Conservation (phyloP, 768 basidiomycete genomes). For the Collybia sp. region DNA sequence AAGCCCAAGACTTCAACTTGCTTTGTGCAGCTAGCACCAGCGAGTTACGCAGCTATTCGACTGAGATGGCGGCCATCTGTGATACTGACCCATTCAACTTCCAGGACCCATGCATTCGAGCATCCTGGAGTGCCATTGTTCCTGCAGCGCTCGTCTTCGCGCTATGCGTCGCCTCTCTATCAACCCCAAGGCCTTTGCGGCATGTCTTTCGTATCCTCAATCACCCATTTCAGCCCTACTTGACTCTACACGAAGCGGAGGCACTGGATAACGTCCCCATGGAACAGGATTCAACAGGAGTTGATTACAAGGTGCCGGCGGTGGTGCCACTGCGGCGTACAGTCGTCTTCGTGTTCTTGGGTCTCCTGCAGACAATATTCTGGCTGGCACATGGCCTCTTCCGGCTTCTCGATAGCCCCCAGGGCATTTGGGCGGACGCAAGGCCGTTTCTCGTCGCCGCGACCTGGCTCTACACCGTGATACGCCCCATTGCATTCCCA, state of each 20-base stretch:
- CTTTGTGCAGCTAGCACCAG: too few relatives aligned
- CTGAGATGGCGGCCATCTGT: not conserved
- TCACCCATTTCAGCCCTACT: conserved; percentile 32
- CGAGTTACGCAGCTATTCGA: too few relatives aligned
- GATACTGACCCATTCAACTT: conserved; percentile 36
- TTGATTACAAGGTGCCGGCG: conserved; percentile 13
- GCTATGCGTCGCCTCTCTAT: conserved; percentile 33
- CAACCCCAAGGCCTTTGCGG: conserved; percentile 18
- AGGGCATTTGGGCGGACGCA: conserved; percentile 26
- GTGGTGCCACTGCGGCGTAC: conserved; percentile 54
- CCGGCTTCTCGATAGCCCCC: conserved; percentile 30
- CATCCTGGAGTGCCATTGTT: conserved; percentile 44
- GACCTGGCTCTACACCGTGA: conserved; percentile 65
- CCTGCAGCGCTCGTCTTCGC: conserved; percentile 43
- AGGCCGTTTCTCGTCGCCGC: conserved; percentile 43
- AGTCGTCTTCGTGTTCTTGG: conserved; percentile 48
- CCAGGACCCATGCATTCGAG: conserved; percentile 39
- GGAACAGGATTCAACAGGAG: conserved; percentile 9
- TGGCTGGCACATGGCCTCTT: conserved; percentile 65
- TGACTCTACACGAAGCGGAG: conserved; percentile 55
- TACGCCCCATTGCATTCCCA: conserved; percentile 52
- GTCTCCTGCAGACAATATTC: conserved; percentile 48
- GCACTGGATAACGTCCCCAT: conserved; percentile 29
- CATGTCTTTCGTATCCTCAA: conserved; percentile 19
- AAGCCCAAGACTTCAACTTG: too few relatives aligned